Conservation (phyloP, 345 rosid species). For the Gossypium raimondii region DNA sequence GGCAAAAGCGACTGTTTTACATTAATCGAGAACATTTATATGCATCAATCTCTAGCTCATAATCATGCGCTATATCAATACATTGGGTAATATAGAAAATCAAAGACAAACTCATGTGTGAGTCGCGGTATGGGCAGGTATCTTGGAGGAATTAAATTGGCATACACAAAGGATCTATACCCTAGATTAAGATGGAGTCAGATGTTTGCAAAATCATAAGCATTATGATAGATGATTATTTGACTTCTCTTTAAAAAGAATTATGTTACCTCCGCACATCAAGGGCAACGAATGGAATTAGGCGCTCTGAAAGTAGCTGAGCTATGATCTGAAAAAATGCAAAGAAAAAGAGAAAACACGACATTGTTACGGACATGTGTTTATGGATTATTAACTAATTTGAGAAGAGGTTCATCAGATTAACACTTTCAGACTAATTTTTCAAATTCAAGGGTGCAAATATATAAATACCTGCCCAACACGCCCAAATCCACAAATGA, state of each 20-base stretch:
- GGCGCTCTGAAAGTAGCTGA: constrained; percentile 95
- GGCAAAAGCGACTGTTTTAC: neutral
- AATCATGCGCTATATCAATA: neutral
- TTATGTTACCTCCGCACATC: constrained; percentile 82
- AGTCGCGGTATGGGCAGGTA: neutral
- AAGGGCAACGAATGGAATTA: constrained; percentile 96
- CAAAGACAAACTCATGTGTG: neutral
- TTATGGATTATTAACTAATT: too few relatives aligned
- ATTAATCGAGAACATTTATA: neutral
- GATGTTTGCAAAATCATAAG: constrained; percentile 2
- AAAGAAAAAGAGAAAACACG: constrained; percentile 8
- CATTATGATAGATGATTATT: neutral
- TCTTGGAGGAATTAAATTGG: neutral
- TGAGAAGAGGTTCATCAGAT: constrained; percentile 5
- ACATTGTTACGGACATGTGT: constrained; percentile 7
- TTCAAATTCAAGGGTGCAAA: constrained; percentile 9
- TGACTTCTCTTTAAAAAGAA: neutral
- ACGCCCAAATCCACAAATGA: constrained; percentile 95
- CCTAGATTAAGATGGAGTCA: constrained; percentile 1
- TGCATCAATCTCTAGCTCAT: neutral
- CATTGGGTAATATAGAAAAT: neutral
- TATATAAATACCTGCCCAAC: constrained; percentile 77
- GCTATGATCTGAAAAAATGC: constrained; percentile 75
- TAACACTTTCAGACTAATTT: constrained; percentile 8
- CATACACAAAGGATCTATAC: neutral